These are phyloP conservation scores for Clarireedia homoeocarpa DNA, from an alignment of 2,329 filamentous ascomycete genomes.

Conservation along the genomic window DNA sequence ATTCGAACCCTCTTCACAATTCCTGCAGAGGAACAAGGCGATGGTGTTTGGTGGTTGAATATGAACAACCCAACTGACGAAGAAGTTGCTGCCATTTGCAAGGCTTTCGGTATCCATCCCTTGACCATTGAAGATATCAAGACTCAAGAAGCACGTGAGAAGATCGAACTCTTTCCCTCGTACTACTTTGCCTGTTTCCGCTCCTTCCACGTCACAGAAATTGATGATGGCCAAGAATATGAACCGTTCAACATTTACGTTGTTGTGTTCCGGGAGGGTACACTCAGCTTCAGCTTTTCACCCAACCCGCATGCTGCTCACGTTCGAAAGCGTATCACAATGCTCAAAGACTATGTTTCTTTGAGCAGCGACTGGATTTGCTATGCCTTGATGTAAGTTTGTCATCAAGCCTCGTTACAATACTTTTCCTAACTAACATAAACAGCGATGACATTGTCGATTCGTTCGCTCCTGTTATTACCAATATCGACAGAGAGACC, in stretches of 20 bases:
- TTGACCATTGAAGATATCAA: conserved; percentile 94
- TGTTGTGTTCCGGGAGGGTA: conserved; percentile 90
- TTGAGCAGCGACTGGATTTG: conserved; percentile 98
- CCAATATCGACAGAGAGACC: conserved; percentile 77
- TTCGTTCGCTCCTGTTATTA: conserved; percentile 84
- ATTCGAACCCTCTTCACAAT: conserved; percentile 78
- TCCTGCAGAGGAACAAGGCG: conserved; percentile 53
- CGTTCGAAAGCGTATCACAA: conserved; percentile 84
- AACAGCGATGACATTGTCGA: conserved; percentile 90
- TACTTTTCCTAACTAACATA: conserved; percentile 13
- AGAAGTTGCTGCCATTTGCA: conserved; percentile 80
- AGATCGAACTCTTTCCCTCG: conserved; percentile 93
- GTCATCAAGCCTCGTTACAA: background rate
- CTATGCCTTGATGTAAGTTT: conserved; percentile 84
- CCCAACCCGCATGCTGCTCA: conserved; percentile 81
- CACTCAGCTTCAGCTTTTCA: conserved; percentile 88
- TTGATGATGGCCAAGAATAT: conserved; percentile 74
- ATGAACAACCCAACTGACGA: conserved; percentile 84
- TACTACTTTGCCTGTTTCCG: conserved; percentile 99
- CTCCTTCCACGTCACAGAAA: conserved; percentile 74
- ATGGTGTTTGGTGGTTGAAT: conserved; percentile 98
- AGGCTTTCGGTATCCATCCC: conserved; percentile 91
- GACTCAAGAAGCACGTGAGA: conserved; percentile 92
- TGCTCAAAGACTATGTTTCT: conserved; percentile 89
- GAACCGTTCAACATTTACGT: conserved; percentile 96